phyloP scores from a whole-genome alignment of 208 protist genomes.

The Strigomonas culicis region DNA sequence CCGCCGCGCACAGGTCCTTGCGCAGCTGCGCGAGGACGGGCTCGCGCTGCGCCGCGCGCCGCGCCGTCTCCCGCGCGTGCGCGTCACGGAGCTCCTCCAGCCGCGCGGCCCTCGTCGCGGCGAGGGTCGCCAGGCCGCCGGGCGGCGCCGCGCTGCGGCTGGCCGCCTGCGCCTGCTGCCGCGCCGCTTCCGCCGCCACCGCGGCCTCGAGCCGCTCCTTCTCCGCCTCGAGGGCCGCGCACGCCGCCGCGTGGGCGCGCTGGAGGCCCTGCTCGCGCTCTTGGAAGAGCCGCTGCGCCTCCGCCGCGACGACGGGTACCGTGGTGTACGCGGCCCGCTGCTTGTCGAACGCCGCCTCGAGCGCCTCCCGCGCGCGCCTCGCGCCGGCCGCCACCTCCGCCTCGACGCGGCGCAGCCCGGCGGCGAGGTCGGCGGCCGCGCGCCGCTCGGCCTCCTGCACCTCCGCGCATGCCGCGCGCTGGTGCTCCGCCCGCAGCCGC shows the following conservation, averaged over 20 bases:
- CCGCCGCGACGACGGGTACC: constrained; percentile 4
- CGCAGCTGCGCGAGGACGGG: constrained; percentile 12
- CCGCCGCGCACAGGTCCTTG: constrained; percentile 20
- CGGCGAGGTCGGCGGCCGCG: constrained; percentile 11
- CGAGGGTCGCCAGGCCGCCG: neutral
- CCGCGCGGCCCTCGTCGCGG: neutral
- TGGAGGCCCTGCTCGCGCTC: neutral
- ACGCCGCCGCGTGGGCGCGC: neutral
- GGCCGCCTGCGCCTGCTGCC: neutral
- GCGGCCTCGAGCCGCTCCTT: constrained; percentile 5
- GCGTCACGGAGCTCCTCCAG: neutral
- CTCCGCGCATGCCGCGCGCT: neutral
- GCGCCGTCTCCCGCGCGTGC: constrained; percentile 14
- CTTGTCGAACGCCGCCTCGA: constrained; percentile 15
- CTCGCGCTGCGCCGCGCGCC: constrained; percentile 10
- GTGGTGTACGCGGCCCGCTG: constrained; percentile 2
- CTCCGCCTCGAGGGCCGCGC: constrained; percentile 11
- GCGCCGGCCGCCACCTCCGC: constrained; percentile 14
- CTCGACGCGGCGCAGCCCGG: constrained; percentile 14
- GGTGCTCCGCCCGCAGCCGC: constrained; percentile 23
- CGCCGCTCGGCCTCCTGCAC: constrained; percentile 17
- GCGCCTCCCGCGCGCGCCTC: constrained; percentile 9
- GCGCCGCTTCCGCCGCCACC: neutral
- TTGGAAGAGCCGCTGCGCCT: neutral
- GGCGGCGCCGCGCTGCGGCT: neutral